phyloP scores from a whole-genome alignment of 495 filamentous ascomycete species.

The Penicillium ucsense region DNA sequence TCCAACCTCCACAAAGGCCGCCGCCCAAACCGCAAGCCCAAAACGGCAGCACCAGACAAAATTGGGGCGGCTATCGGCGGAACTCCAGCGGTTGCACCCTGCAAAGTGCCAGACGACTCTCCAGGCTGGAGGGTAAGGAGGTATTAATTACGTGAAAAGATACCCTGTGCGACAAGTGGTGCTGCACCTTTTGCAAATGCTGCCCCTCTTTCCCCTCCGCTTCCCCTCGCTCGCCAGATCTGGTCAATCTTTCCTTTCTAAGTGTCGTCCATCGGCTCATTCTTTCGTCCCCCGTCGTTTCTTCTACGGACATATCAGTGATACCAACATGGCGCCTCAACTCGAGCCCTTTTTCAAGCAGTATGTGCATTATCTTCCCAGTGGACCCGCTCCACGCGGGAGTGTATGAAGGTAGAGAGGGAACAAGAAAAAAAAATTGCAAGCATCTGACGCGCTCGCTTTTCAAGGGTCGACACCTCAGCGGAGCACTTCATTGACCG shows the following conservation, averaged over 20 bases:
- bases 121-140: not conserved
- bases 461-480: constrained; percentile 61
- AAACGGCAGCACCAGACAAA: not conserved
- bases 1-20: not conserved
- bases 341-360: constrained; percentile 78
- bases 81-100: constrained; percentile 1
- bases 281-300: constrained; percentile 20
- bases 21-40: not conserved
- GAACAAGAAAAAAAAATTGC: not conserved
- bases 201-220: constrained; percentile 36
- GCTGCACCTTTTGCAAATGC: constrained; percentile 9
- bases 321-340: constrained; percentile 69
- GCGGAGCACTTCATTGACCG: constrained; percentile 83
- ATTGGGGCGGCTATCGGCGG: constrained; percentile 18
- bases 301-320: constrained; percentile 37
- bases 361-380: constrained; percentile 25
- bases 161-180: constrained; percentile 3
- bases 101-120: too few relatives aligned
- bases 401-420: too few relatives aligned
- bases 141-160: constrained; percentile 23
- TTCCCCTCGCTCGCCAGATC: constrained; percentile 21
- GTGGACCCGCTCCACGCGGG: too few relatives aligned
- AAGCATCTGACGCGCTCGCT: constrained; percentile 3
- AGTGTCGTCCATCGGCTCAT: constrained; percentile 8
- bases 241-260: constrained; percentile 11